phyloP scores from a whole-genome alignment of 139 green algal genomes.

The Tetradesmus lagerheimii region DNA sequence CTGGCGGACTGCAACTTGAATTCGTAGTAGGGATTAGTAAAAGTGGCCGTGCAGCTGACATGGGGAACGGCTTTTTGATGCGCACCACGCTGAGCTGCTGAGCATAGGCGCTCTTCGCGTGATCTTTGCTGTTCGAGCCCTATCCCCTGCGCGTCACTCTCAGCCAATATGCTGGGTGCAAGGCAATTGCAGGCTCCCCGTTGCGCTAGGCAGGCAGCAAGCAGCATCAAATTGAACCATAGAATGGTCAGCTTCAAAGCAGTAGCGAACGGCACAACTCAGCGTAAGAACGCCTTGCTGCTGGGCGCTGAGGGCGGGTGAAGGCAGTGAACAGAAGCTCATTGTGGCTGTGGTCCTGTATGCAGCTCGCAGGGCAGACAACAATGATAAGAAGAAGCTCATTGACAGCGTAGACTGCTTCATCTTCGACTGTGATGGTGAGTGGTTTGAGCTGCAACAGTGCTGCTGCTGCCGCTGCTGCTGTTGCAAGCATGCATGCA shows the following conservation, averaged over 20 bases:
- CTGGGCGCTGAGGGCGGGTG: not conserved
- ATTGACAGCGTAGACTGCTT: constrained; percentile 96
- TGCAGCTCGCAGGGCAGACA: constrained; percentile 55
- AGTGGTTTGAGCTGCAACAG: constrained; percentile 3
- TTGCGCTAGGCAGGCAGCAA: constrained; percentile 13
- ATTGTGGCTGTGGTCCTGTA: not conserved
- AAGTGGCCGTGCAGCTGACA: not conserved
- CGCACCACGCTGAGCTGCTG: not conserved
- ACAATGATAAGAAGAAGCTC: constrained; percentile 81
- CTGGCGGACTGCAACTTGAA: not conserved
- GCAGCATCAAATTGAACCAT: not conserved
- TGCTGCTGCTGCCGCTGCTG: not conserved
- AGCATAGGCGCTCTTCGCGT: not conserved
- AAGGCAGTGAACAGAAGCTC: not conserved
- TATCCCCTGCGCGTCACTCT: not conserved
- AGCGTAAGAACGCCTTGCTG: constrained; percentile 9
- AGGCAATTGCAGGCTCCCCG: not conserved
- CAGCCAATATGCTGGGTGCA: constrained; percentile 27
- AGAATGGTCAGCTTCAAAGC: constrained; percentile 28
- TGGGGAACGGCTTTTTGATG: not conserved
- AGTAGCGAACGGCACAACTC: constrained; percentile 15
- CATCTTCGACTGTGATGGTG: constrained; percentile 99
- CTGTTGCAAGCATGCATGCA: not conserved
- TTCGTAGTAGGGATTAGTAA: constrained; percentile 5
- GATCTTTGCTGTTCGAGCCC: not conserved